Evolutionary conservation across 352 stramenopile genomes (phyloP).

Genomic region (Phytophthora sansomeana): DNA sequence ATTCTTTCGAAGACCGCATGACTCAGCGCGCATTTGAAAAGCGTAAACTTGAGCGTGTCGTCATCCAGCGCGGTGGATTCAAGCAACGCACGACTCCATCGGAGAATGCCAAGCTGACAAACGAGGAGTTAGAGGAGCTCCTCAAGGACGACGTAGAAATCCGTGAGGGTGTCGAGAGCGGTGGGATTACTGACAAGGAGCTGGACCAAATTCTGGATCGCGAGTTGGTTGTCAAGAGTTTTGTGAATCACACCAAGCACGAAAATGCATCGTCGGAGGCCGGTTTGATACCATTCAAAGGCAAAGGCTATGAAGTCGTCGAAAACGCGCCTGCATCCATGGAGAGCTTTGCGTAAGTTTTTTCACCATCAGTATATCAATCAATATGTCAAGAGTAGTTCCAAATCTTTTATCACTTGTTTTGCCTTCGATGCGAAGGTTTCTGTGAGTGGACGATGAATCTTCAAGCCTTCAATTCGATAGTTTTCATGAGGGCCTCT

Average conservation of each 20-base stretch:
- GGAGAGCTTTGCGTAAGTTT: constrained; percentile 73
- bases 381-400: constrained; percentile 36
- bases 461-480: constrained; percentile 24
- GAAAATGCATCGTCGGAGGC: constrained; percentile 14
- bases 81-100: constrained; percentile 54
- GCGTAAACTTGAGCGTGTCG: constrained; percentile 89
- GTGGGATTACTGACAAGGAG: constrained; percentile 74
- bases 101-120: constrained; percentile 58
- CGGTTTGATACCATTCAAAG: constrained; percentile 54
- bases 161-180: constrained; percentile 74
- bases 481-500: constrained; percentile 51
- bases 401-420: not conserved
- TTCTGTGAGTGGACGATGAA: not conserved
- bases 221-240: constrained; percentile 77
- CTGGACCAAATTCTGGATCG: constrained; percentile 73
- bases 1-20: constrained; percentile 96
- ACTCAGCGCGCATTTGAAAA: constrained; percentile 93
- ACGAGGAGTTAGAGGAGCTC: constrained; percentile 77
- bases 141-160: constrained; percentile 81
- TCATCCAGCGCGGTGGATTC: constrained; percentile 89
- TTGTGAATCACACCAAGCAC: constrained; percentile 55
- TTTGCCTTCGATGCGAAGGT: not conserved
- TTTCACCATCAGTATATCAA: constrained; percentile 8
- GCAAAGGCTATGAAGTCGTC: constrained; percentile 84
- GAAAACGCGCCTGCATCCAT: constrained; percentile 66